Evolutionary conservation across 768 basidiomycete genomes (phyloP).

Genomic region (Boletus tylopilopsis): DNA sequence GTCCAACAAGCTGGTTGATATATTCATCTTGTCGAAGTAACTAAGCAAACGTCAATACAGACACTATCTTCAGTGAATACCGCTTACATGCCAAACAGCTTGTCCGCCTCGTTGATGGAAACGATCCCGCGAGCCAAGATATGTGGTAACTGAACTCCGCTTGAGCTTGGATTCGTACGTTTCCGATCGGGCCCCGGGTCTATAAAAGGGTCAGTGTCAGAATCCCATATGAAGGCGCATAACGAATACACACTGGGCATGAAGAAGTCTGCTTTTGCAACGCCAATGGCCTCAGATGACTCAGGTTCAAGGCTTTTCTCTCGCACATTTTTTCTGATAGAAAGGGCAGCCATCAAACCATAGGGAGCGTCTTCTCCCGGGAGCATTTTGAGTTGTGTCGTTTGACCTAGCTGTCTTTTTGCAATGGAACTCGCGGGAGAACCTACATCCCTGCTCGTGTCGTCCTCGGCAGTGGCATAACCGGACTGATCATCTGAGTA

Average conservation of each 20-base stretch:
- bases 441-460: conserved; percentile 20
- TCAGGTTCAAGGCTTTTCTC: conserved; percentile 40
- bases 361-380: conserved; percentile 64
- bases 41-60: conserved; percentile 33
- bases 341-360: conserved; percentile 71
- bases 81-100: conserved; percentile 66
- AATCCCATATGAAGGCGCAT: not conserved
- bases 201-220: conserved; percentile 15
- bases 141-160: conserved; percentile 53
- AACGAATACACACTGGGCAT: conserved; percentile 44
- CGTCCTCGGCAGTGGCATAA: conserved; percentile 22
- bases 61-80: not conserved
- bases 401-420: conserved; percentile 38
- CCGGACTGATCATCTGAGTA: conserved; percentile 37
- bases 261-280: conserved; percentile 70
- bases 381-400: conserved; percentile 48
- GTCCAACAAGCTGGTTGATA: conserved; percentile 75
- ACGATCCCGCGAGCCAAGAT: conserved; percentile 65
- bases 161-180: conserved; percentile 34
- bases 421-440: conserved; percentile 32
- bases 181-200: conserved; percentile 42
- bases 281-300: conserved; percentile 53
- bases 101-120: conserved; percentile 61
- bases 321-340: conserved; percentile 43
- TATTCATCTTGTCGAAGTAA: conserved; percentile 76